phyloP scores from a whole-genome alignment of 441 rosid species.

The Omphalea diandra region DNA sequence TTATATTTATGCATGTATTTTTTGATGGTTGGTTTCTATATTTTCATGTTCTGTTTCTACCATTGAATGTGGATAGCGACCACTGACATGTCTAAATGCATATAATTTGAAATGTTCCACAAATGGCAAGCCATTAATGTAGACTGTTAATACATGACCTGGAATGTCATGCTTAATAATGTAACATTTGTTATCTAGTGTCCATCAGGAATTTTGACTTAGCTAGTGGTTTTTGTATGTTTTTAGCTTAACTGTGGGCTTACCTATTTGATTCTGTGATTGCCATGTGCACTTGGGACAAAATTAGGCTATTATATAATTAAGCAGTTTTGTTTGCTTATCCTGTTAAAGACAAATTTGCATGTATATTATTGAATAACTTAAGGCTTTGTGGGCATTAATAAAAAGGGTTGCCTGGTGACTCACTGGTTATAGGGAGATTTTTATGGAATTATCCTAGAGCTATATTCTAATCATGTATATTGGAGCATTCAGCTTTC shows the following conservation, averaged over 20 bases:
- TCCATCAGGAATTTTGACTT: background rate
- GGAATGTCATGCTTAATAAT: background rate
- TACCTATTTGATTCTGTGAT: constrained; percentile 2
- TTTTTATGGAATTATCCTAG: too few species aligned
- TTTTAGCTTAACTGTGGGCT: constrained; percentile 1
- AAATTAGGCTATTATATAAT: background rate
- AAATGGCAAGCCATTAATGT: constrained; percentile 10
- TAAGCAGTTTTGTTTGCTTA: background rate
- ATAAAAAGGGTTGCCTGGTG: constrained; percentile 7
- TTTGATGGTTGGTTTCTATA: background rate
- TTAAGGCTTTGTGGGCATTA: background rate
- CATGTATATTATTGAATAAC: background rate
- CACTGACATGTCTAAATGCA: background rate
- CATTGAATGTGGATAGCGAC: background rate
- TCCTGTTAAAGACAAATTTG: background rate
- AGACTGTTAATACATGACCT: constrained; percentile 10
- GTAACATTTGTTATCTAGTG: background rate
- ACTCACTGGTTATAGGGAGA: too few species aligned
- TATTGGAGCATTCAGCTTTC: too few species aligned
- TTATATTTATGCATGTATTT: background rate
- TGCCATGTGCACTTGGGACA: constrained; percentile 7
- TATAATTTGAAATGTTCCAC: background rate
- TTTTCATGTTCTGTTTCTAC: background rate
- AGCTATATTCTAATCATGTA: too few species aligned
- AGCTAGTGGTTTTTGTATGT: constrained; percentile 8